Evolutionary conservation across 176 grass and related monocot genomes (phyloP).

Genomic region (Oryza glaberrima): DNA sequence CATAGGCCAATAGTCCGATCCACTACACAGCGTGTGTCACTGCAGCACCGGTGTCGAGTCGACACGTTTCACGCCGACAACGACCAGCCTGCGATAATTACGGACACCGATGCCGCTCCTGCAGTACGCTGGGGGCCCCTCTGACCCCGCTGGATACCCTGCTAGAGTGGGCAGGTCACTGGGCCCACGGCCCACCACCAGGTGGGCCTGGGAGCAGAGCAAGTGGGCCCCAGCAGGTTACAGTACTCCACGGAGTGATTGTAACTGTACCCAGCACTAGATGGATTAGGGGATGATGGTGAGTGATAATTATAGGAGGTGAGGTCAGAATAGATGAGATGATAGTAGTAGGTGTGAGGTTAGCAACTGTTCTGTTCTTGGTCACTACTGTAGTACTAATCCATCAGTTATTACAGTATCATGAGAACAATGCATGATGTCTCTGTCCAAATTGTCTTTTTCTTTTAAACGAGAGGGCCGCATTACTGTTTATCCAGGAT

Average conservation of each 20-base stretch:
- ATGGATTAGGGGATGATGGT: not conserved
- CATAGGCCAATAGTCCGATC: not conserved
- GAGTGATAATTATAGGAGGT: constrained; percentile 18
- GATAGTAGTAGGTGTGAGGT: no score
- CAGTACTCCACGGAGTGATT: no score
- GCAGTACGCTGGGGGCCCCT: not conserved
- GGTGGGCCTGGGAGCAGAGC: not conserved
- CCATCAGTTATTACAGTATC: no score
- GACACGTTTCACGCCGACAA: constrained; percentile 47
- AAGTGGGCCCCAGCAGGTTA: not conserved
- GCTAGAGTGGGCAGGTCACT: not conserved
- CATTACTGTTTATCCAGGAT: no score
- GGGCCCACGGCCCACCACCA: not conserved
- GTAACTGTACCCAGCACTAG: no score
- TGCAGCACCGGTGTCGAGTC: not conserved
- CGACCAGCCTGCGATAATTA: constrained; percentile 39
- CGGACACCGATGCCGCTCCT: constrained; percentile 41
- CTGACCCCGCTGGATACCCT: constrained; percentile 1
- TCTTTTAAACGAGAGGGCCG: no score
- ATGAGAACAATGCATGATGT: no score
- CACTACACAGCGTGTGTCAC: not conserved
- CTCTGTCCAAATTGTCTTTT: no score
- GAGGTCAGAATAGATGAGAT: no score
- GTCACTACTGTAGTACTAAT: no score
- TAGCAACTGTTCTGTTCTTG: no score